These are phyloP conservation scores for Aspergillus sp. DNA, from an alignment of 2,329 filamentous ascomycete genomes.

Conservation along the genomic window DNA sequence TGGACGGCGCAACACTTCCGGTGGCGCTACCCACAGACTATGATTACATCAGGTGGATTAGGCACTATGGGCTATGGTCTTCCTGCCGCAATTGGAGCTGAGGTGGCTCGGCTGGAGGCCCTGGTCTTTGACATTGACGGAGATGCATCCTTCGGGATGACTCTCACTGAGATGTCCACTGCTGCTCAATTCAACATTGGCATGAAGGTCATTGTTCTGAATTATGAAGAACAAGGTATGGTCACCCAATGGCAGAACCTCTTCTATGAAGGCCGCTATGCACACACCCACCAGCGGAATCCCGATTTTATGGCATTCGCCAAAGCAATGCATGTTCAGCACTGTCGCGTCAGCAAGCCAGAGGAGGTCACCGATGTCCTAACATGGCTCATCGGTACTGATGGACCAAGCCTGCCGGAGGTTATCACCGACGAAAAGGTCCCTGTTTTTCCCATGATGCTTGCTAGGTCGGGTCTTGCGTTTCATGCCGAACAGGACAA, in stretches of 20 bases:
- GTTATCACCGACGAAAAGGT: slow-evolving; percentile 64
- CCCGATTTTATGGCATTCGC: slow-evolving; percentile 80
- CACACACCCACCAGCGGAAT: slow-evolving; percentile 78
- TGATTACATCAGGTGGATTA: slow-evolving; percentile 89
- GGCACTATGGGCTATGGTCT: slow-evolving; percentile 92
- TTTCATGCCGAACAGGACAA: background rate
- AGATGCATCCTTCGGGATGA: slow-evolving; percentile 89
- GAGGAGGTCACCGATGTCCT: slow-evolving; percentile 63
- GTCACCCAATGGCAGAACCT: slow-evolving; percentile 89
- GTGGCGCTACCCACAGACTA: slow-evolving; percentile 78
- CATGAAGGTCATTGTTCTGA: slow-evolving; percentile 79
- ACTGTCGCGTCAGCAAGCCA: slow-evolving; percentile 60
- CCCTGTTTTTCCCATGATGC: background rate
- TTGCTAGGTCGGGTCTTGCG: background rate
- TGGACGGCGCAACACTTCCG: slow-evolving; percentile 92
- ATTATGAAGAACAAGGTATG: slow-evolving; percentile 92
- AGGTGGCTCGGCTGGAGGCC: slow-evolving; percentile 68
- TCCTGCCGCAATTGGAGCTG: slow-evolving; percentile 88
- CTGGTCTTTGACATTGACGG: slow-evolving; percentile 68
- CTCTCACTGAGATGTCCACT: slow-evolving; percentile 77
- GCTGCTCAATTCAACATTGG: slow-evolving; percentile 86
- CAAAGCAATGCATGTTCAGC: slow-evolving; percentile 20
- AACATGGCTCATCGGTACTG: slow-evolving; percentile 69
- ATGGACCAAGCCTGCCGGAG: slow-evolving; percentile 77
- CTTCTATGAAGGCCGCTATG: slow-evolving; percentile 77